phyloP scores from a whole-genome alignment of 345 rosid genomes.

The Salix arbutifolia region DNA sequence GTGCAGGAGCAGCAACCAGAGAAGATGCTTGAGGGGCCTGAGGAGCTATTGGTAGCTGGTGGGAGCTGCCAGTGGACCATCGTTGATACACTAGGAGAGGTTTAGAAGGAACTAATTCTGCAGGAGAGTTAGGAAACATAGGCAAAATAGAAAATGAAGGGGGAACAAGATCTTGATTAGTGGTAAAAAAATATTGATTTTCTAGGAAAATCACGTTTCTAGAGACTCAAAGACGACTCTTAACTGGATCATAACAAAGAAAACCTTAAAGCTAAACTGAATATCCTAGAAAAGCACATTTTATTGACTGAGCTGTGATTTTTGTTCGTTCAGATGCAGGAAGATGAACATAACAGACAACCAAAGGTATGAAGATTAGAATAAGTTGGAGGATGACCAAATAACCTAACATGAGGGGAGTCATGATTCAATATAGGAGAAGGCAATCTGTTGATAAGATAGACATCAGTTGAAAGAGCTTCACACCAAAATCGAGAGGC shows the following conservation, averaged over 20 bases:
- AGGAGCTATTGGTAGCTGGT: too few species aligned
- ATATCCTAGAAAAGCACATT: neutral
- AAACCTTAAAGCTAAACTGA: neutral
- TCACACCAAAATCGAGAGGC: neutral
- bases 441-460: neutral
- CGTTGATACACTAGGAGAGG: neutral
- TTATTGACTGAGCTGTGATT: neutral
- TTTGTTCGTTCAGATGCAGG: neutral
- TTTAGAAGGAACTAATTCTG: too few species aligned
- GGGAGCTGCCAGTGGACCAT: too few species aligned
- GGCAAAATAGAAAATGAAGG: neutral
- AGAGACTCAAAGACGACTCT: neutral
- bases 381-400: neutral
- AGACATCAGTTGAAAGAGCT: neutral
- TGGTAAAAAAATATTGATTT: neutral
- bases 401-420: too few species aligned
- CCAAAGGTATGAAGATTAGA: neutral
- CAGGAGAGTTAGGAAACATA: neutral
- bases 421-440: neutral
- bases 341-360: neutral
- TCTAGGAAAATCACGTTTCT: neutral
- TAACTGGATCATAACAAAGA: neutral
- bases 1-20: neutral
- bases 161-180: rapidly evolving
- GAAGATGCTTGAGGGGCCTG: neutral